phyloP scores from a whole-genome alignment of 2,329 filamentous ascomycete species.

The Sclerotinia nivalis region DNA sequence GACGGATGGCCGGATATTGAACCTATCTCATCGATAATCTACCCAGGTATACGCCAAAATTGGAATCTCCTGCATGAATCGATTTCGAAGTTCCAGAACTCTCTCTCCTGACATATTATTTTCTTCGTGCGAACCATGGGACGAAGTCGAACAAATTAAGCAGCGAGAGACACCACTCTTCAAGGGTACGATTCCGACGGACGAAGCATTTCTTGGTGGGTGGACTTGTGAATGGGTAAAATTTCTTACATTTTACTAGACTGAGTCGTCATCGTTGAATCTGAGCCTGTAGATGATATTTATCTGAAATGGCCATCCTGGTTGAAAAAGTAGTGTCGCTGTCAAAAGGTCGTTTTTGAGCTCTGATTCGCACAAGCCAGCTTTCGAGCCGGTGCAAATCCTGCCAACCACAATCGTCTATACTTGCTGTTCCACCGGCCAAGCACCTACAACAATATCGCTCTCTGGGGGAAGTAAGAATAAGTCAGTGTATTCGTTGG shows the following conservation, averaged over 20 bases:
- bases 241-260: constrained; percentile 25
- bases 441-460: constrained; percentile 13
- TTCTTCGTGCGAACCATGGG: constrained; percentile 29
- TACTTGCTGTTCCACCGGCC: constrained; percentile 19
- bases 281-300: constrained; percentile 36
- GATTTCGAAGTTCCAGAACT: constrained; percentile 27
- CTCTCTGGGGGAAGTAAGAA: neutral
- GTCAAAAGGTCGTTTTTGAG: constrained; percentile 19
- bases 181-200: constrained; percentile 12
- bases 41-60: constrained; percentile 32
- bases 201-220: constrained; percentile 1
- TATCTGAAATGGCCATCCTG: constrained; percentile 31
- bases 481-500: constrained; percentile 1
- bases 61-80: constrained; percentile 41
- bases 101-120: constrained; percentile 28
- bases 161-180: constrained; percentile 22
- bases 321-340: constrained; percentile 25
- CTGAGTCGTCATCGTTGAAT: constrained; percentile 29
- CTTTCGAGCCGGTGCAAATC: constrained; percentile 17
- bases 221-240: constrained; percentile 14
- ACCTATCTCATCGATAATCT: constrained; percentile 27
- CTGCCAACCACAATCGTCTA: constrained; percentile 22
- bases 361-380: constrained; percentile 21
- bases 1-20: constrained; percentile 33
- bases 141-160: constrained; percentile 29